A percentile compares a stretch with the other conserved stretches of the same genome.
phyloP scores from a whole-genome alignment of 495 filamentous ascomycete genomes.

The Annulohypoxylon bovei region DNA sequence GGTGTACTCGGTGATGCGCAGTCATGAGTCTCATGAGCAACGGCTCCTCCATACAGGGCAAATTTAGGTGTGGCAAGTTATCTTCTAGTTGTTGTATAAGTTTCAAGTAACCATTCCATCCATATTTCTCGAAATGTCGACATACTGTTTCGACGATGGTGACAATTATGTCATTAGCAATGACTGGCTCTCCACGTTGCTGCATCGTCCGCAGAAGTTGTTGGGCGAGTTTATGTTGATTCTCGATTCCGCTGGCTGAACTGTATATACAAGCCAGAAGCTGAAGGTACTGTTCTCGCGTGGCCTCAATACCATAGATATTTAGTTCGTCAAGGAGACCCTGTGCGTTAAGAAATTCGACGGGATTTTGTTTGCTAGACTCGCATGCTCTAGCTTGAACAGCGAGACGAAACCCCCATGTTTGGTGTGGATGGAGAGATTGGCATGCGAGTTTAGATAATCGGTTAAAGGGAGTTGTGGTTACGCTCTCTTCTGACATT shows the following conservation, averaged over 20 bases:
- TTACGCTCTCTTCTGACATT: not conserved
- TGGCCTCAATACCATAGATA: conserved; percentile 45
- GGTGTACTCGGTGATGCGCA: conserved; percentile 48
- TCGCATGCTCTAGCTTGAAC: conserved; percentile 34
- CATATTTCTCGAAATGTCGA: not conserved
- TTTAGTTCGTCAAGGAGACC: conserved; percentile 42
- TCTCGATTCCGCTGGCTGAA: conserved; percentile 5
- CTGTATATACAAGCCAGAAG: conserved; percentile 50
- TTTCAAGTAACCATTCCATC: conserved; percentile 11
- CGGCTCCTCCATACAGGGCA: conserved; percentile 60
- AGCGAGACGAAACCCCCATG: conserved; percentile 47
- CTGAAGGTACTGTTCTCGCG: conserved; percentile 44
- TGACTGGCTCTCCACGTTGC: conserved; percentile 45
- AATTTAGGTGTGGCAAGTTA: conserved; percentile 37
- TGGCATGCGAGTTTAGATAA: conserved; percentile 42
- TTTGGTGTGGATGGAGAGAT: conserved; percentile 40
- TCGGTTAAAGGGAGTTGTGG: conserved; percentile 34
- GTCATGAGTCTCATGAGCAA: conserved; percentile 60
- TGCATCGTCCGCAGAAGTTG: conserved; percentile 52
- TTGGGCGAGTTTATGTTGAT: conserved; percentile 46
- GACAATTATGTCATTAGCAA: conserved; percentile 53
- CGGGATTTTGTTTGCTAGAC: not conserved
- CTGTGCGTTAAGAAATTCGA: conserved; percentile 9
- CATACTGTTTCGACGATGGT: conserved; percentile 50
- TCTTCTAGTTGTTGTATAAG: conserved; percentile 43